Evolutionary conservation across 805 yeast species (phyloP), one percentile per base, ranked within the genome.

Genomic region (Hanseniaspora jakobsenii): DNA sequence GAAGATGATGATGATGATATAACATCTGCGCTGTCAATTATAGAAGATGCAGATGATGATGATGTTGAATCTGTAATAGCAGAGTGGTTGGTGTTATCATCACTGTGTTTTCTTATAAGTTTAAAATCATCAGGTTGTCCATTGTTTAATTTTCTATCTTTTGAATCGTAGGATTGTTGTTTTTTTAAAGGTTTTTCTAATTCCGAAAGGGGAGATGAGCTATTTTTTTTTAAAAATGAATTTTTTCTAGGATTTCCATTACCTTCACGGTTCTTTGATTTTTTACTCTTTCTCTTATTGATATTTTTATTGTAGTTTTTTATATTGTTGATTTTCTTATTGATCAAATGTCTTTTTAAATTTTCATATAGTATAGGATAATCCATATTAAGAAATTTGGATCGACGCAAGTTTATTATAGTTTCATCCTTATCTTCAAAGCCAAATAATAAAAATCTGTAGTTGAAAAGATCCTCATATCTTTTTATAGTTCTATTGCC

Each of bases 401-500:
- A n/a, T 21, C 28, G 27, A 18, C 29, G 22, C 2, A 32, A 5
- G 6, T 19, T 24, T 3, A n/a, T 28, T 17, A n/a, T n/a, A 24
- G 27, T 7, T 7, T 7, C 27, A 24, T 18, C 27, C 6, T 10
- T 6, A 7, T 22, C 6, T 6, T 19, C 17, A n/a, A 21, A 34
- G 3, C 35, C 38, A 27, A 41, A 26, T 17, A 34, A 24, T 22
- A 41, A 13, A n/a, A 24, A 5, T 41, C 45, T 41, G 14, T 38
- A 41, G 29, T 41, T 41, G 34, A 41, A 34, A 3, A 34, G n/a
- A 27, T 41, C 45, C n/a, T 41, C 45, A 18, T 41, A 41, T 17
- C 45, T 26, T 13, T 34, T 41, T 2, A 28, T 27, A 12, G n/a
- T 14, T 4, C 28, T 14, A 16, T 24, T 7, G 2, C 28, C 18